Percentiles rank a stretch among this genome's conserved stretches.
Evolutionary conservation across 1,284 basidiomycete genomes (phyloP).

Genomic region (Waitea zeae): DNA sequence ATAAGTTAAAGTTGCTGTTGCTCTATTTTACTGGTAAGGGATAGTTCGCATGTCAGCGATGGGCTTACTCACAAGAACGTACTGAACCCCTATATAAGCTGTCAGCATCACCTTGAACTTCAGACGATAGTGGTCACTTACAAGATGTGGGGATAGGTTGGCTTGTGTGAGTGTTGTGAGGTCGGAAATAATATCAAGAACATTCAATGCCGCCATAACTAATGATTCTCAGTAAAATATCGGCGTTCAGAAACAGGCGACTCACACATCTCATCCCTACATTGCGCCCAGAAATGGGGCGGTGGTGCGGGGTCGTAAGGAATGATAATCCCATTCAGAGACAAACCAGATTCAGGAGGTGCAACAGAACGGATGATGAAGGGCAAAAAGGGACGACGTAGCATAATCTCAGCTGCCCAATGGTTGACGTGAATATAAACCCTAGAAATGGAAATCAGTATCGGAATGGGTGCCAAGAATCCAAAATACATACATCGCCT

Average conservation of each 20-base stretch:
- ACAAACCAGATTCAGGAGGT: constrained; percentile 1
- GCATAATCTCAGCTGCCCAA: constrained; percentile 1
- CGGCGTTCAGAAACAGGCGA: not conserved
- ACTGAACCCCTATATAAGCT: constrained; percentile 2
- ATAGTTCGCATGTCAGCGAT: too few species aligned
- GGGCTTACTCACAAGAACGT: too few species aligned
- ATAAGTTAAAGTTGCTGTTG: constrained; percentile 3
- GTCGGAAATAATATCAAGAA: constrained; percentile 1
- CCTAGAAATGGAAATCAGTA: not conserved
- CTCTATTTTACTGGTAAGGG: too few species aligned
- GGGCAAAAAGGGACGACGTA: constrained; percentile 1
- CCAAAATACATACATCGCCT: constrained; percentile 1
- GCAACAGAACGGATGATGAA: constrained; percentile 3
- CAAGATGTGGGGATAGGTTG: constrained; percentile 2
- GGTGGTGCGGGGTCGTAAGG: constrained; percentile 1
- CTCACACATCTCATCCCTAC: constrained; percentile 3
- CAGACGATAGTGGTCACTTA: not conserved
- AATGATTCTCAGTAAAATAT: not conserved
- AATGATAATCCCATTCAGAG: not conserved
- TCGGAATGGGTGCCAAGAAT: not conserved
- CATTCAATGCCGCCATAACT: not conserved
- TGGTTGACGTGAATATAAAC: constrained; percentile 1
- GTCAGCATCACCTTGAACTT: not conserved
- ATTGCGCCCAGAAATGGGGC: constrained; percentile 3
- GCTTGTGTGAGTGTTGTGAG: constrained; percentile 1